These are phyloP conservation scores for Tricholoma furcatifolium DNA, from an alignment of 768 basidiomycete genomes.

Conservation along the genomic window DNA sequence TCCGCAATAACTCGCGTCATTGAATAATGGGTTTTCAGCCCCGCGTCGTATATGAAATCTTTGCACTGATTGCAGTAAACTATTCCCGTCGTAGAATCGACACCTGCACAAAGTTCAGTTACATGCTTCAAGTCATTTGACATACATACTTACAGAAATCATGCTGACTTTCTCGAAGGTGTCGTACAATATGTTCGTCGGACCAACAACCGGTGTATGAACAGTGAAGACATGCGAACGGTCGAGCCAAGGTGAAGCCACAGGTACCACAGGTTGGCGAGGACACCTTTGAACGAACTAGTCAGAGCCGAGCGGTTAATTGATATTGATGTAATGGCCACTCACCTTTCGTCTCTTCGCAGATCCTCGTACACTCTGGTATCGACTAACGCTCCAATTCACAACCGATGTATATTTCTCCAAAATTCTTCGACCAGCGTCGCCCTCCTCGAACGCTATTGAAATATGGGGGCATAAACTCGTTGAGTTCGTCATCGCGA, in stretches of 20 bases:
- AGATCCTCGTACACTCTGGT: conserved; percentile 45
- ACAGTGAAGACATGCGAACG: conserved; percentile 76
- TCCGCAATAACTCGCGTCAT: conserved; percentile 48
- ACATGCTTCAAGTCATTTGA: not conserved
- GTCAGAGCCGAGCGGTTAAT: not conserved
- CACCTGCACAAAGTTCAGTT: conserved; percentile 45
- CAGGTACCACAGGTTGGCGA: conserved; percentile 68
- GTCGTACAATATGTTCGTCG: conserved; percentile 52
- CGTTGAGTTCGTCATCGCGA: conserved; percentile 6
- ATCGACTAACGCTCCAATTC: conserved; percentile 50
- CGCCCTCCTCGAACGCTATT: conserved; percentile 31
- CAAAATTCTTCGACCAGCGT: conserved; percentile 27
- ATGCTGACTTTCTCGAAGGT: conserved; percentile 60
- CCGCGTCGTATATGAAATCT: conserved; percentile 67
- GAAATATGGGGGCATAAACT: conserved; percentile 41
- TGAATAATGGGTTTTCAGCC: conserved; percentile 44
- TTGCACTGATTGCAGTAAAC: conserved; percentile 74
- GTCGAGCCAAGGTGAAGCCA: conserved; percentile 50
- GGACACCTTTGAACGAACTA: conserved; percentile 37
- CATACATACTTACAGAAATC: conserved; percentile 59
- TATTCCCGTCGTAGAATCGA: conserved; percentile 70
- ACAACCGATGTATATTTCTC: conserved; percentile 48
- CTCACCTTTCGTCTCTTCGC: conserved; percentile 68
- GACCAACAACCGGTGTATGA: conserved; percentile 70
- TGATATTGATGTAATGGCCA: not conserved